phyloP scores from a whole-genome alignment of 257 asterid genomes.

The Hygrophila difformis region DNA sequence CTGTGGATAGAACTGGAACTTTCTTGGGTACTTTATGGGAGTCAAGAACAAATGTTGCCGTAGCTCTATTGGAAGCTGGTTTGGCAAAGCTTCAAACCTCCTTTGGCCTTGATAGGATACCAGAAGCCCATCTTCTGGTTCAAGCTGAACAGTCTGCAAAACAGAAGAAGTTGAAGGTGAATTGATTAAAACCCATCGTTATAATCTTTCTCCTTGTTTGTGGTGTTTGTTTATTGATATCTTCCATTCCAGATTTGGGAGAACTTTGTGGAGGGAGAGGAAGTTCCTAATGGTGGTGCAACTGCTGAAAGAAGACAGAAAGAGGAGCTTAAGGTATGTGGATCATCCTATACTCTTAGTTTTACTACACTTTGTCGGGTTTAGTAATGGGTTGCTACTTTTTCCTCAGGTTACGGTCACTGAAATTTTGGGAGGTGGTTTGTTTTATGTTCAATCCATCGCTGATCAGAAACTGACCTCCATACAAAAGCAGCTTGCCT shows the following conservation, averaged over 20 bases:
- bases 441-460: conserved; percentile 75
- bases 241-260: conserved; percentile 55
- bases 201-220: background rate
- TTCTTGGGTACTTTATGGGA: conserved; percentile 94
- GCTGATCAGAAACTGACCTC: conserved; percentile 79
- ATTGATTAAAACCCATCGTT: conserved; percentile 2
- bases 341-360: background rate
- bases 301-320: conserved; percentile 56
- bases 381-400: conserved; percentile 3
- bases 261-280: conserved; percentile 70
- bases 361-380: conserved; percentile 1
- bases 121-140: conserved; percentile 73
- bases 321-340: conserved; percentile 70
- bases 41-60: conserved; percentile 64
- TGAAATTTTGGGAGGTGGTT: conserved; percentile 87
- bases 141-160: conserved; percentile 96
- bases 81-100: conserved; percentile 82
- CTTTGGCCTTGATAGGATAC: conserved; percentile 75
- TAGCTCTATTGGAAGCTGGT: conserved; percentile 84
- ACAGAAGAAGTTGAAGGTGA: conserved; percentile 86
- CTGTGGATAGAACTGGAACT: conserved; percentile 93
- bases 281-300: conserved; percentile 51
- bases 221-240: conserved; percentile 16
- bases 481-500: conserved; percentile 75
- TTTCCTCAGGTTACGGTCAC: conserved; percentile 64